Conservation (phyloP, 2,329 filamentous ascomycete species). For the Fusarium stilboides region DNA sequence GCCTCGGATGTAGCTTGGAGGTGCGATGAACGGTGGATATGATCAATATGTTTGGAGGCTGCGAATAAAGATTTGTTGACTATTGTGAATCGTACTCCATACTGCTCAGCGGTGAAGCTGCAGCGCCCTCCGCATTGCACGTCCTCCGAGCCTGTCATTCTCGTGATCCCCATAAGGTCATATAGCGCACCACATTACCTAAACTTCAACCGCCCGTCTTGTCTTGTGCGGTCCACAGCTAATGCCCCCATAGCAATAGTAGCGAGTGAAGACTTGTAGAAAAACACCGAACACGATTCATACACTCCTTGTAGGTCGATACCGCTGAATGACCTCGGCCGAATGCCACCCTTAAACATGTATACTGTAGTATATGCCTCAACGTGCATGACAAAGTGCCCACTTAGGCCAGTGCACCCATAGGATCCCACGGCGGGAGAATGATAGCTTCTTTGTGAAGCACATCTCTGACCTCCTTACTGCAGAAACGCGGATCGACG, state of each 20-base stretch:
- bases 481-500: conserved; percentile 79
- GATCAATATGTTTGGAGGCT: not conserved
- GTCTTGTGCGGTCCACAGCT: conserved; percentile 8
- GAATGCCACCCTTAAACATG: not conserved
- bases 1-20: conserved; percentile 11
- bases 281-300: not conserved
- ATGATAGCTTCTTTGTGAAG: conserved; percentile 79
- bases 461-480: conserved; percentile 77
- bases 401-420: conserved; percentile 77
- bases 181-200: conserved; percentile 25
- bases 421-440: conserved; percentile 84
- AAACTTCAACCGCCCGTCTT: conserved; percentile 16
- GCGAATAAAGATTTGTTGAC: conserved; percentile 25
- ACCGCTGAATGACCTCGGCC: not conserved
- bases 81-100: conserved; percentile 20
- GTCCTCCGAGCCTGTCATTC: conserved; percentile 6
- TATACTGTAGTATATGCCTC: conserved; percentile 1
- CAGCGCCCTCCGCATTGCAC: conserved; percentile 6
- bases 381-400: not conserved
- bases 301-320: not conserved
- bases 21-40: not conserved
- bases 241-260: conserved; percentile 1
- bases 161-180: conserved; percentile 26
- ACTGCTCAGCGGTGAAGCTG: conserved; percentile 20
- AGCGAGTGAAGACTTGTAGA: not conserved